Conservation (phyloP, 192 early-diverging fungal genomes). For the Backusella tarrabulga region DNA sequence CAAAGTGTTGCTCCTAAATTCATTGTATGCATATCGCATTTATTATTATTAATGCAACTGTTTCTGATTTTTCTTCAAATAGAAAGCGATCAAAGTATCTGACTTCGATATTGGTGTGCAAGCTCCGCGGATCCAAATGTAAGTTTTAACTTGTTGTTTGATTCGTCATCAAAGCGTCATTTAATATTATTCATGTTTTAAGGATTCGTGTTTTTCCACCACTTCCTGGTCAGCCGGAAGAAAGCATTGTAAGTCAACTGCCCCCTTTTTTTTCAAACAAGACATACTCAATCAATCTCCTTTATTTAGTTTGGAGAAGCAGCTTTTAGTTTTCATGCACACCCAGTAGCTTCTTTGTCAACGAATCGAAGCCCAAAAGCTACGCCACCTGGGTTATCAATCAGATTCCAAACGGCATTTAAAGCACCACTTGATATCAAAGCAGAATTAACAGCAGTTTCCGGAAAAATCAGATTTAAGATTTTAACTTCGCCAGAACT, state of each 20-base stretch:
- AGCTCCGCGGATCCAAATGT: slow-evolving; percentile 26
- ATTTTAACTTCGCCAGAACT: slow-evolving; percentile 26
- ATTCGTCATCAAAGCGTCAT: not conserved
- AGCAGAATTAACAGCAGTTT: slow-evolving; percentile 26
- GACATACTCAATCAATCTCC: not conserved
- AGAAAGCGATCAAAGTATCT: slow-evolving; percentile 31
- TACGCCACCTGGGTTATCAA: slow-evolving; percentile 22
- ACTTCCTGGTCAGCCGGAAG: slow-evolving; percentile 21
- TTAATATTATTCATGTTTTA: not conserved
- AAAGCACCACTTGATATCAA: slow-evolving; percentile 29
- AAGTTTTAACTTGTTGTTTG: not conserved
- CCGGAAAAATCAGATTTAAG: slow-evolving; percentile 32
- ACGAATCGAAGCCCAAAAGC: not conserved
- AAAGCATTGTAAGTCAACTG: slow-evolving; percentile 21
- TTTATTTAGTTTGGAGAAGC: slow-evolving; percentile 28
- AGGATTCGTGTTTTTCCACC: slow-evolving; percentile 31
- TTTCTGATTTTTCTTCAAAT: not conserved
- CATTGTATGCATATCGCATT: slow-evolving; percentile 9
- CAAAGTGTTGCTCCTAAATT: slow-evolving; percentile 17
- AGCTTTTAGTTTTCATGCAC: slow-evolving; percentile 22
- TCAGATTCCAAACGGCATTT: slow-evolving; percentile 29
- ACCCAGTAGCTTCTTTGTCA: slow-evolving; percentile 16
- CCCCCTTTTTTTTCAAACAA: not conserved
- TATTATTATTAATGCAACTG: not conserved
- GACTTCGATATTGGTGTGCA: slow-evolving; percentile 35